Conservation (phyloP, 306 rosid genomes). For the Malus sieversii region DNA sequence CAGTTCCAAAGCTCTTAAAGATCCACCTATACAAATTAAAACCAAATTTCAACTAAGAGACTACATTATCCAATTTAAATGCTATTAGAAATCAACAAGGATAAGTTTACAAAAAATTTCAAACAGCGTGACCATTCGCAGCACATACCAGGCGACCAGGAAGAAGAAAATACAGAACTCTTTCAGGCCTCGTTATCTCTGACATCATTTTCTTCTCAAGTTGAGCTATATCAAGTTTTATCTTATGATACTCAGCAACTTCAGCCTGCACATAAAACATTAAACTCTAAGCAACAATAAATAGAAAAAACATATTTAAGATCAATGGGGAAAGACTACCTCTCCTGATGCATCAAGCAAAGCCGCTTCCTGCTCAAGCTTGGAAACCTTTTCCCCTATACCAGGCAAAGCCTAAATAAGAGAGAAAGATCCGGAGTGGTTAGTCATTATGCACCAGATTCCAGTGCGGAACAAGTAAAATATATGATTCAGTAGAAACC, state of each 20-base stretch:
- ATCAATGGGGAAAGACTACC: constrained; percentile 32
- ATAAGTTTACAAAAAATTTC: background rate
- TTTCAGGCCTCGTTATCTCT: constrained; percentile 87
- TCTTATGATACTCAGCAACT: constrained; percentile 82
- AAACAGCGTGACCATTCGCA: background rate
- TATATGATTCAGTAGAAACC: constrained; percentile 42
- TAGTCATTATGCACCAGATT: constrained; percentile 10
- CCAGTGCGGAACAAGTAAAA: background rate
- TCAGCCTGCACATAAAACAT: constrained; percentile 51
- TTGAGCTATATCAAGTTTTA: constrained; percentile 72
- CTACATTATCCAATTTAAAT: background rate
- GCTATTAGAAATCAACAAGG: background rate
- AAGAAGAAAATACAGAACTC: constrained; percentile 74
- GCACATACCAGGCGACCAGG: constrained; percentile 93
- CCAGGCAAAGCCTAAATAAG: constrained; percentile 74
- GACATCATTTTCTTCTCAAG: constrained; percentile 89
- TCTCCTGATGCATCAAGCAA: constrained; percentile 88
- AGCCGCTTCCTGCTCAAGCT: constrained; percentile 81
- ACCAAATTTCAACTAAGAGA: background rate
- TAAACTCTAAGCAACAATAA: constrained; percentile 4
- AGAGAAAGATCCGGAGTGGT: constrained; percentile 10
- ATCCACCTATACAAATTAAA: background rate
- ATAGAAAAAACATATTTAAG: constrained; percentile 11
- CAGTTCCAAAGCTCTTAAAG: background rate
- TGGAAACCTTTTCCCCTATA: constrained; percentile 71